Evolutionary conservation across 1,284 basidiomycete genomes (phyloP).

Genomic region (Wallemia mellicola): DNA sequence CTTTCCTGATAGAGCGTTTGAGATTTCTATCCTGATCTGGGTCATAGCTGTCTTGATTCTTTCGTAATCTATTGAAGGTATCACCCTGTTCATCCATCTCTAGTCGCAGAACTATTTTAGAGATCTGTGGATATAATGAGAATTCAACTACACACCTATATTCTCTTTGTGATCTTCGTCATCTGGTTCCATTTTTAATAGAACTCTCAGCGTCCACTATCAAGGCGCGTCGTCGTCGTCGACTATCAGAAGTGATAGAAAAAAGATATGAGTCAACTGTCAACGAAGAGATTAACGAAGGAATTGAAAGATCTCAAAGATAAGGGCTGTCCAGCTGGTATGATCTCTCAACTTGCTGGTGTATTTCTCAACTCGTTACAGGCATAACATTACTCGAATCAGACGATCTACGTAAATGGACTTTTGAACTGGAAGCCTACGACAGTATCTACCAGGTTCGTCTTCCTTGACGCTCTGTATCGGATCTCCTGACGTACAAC

Average conservation of each 20-base stretch:
- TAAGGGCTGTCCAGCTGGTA: slow-evolving; percentile 42
- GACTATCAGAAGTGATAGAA: neutral
- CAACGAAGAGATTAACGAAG: slow-evolving; percentile 12
- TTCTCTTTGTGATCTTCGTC: neutral
- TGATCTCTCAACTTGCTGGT: slow-evolving; percentile 8
- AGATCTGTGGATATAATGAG: neutral
- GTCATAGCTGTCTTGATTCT: slow-evolving; percentile 19
- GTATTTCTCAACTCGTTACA: slow-evolving; percentile 10
- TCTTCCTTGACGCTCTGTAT: neutral
- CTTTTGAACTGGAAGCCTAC: slow-evolving; percentile 1
- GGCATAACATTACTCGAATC: slow-evolving; percentile 38
- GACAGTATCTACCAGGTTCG: slow-evolving; percentile 37
- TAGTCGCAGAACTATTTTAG: neutral
- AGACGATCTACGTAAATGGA: slow-evolving; percentile 41
- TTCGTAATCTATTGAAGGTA: neutral
- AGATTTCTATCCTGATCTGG: slow-evolving; percentile 47
- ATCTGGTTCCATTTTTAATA: neutral
- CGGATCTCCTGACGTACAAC: no score
- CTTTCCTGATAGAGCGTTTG: slow-evolving; percentile 33
- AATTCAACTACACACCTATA: neutral
- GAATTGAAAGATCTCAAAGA: slow-evolving; percentile 36
- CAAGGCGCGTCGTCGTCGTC: no score
- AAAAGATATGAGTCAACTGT: neutral
- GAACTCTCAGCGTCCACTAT: neutral
- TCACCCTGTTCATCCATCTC: neutral